Evolutionary conservation across 1,139 yeast genomes (phyloP).

Genomic region (Diutina rugosa): DNA sequence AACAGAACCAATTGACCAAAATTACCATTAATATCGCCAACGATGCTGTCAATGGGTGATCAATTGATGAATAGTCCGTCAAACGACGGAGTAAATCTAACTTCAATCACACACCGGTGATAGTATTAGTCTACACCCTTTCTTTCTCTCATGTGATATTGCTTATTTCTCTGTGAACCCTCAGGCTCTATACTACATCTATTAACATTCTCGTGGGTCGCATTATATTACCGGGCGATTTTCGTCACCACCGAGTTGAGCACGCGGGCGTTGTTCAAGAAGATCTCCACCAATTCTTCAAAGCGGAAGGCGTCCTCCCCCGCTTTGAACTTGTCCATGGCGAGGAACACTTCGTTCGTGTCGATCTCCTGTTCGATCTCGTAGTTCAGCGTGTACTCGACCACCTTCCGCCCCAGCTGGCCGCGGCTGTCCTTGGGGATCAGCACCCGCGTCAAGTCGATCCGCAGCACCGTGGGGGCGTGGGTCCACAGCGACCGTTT

Average conservation of each 20-base stretch:
- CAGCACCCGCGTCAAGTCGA: constrained; percentile 56
- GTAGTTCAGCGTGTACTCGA: constrained; percentile 26
- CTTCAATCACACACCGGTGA: too few relatives aligned
- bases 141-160: too few relatives aligned
- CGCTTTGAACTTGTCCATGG: constrained; percentile 39
- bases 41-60: too few relatives aligned
- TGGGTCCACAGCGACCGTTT: constrained; percentile 54
- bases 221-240: not conserved
- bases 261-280: constrained; percentile 54
- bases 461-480: constrained; percentile 53
- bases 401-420: constrained; percentile 24
- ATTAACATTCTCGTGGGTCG: not conserved
- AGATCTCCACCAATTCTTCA: constrained; percentile 60
- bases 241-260: constrained; percentile 5
- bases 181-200: not conserved
- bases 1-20: too few relatives aligned
- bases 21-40: too few relatives aligned
- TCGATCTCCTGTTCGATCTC: constrained; percentile 73
- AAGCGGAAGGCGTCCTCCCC: constrained; percentile 49
- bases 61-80: too few relatives aligned
- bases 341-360: constrained; percentile 43
- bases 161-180: too few relatives aligned
- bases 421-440: constrained; percentile 33
- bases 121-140: too few relatives aligned
- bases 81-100: too few relatives aligned